phyloP scores from a whole-genome alignment of 2,329 filamentous ascomycete species.

The Leptosphaerulina australis region DNA sequence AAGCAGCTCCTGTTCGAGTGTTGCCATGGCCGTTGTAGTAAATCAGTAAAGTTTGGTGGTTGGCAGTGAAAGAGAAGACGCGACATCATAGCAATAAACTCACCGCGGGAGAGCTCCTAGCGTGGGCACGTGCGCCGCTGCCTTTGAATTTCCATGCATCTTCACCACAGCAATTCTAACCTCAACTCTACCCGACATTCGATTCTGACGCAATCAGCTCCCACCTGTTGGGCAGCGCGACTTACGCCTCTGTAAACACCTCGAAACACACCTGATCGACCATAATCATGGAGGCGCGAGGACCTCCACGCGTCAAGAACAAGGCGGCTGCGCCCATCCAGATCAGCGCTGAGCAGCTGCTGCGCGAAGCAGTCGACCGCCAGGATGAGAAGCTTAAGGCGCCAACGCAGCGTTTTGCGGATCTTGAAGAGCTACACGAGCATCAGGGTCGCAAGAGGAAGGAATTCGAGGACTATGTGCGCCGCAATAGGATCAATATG shows the following conservation, averaged over 20 bases:
- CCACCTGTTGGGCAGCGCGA: constrained; percentile 8
- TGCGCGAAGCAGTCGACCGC: constrained; percentile 94
- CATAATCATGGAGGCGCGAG: constrained; percentile 81
- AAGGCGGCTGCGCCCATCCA: constrained; percentile 84
- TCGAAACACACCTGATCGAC: background rate
- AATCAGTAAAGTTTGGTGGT: background rate
- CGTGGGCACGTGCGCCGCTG: constrained; percentile 14
- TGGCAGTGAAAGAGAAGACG: constrained; percentile 12
- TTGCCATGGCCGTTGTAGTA: constrained; percentile 66
- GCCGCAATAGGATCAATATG: constrained; percentile 91
- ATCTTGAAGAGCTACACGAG: constrained; percentile 97
- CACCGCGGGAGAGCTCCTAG: constrained; percentile 19
- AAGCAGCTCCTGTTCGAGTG: constrained; percentile 87
- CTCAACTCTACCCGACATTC: background rate
- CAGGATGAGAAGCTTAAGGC: constrained; percentile 88
- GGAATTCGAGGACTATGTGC: constrained; percentile 97
- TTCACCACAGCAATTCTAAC: background rate
- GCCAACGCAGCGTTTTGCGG: constrained; percentile 91
- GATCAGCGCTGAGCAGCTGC: constrained; percentile 95
- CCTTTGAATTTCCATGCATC: constrained; percentile 14
- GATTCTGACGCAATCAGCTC: constrained; percentile 3
- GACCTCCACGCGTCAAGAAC: constrained; percentile 96
- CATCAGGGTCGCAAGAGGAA: constrained; percentile 94
- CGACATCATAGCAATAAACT: constrained; percentile 18
- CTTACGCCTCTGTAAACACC: background rate